These are phyloP conservation scores for Pezicula rhizophila DNA, from an alignment of 2,329 filamentous ascomycete species.

Conservation along the genomic window DNA sequence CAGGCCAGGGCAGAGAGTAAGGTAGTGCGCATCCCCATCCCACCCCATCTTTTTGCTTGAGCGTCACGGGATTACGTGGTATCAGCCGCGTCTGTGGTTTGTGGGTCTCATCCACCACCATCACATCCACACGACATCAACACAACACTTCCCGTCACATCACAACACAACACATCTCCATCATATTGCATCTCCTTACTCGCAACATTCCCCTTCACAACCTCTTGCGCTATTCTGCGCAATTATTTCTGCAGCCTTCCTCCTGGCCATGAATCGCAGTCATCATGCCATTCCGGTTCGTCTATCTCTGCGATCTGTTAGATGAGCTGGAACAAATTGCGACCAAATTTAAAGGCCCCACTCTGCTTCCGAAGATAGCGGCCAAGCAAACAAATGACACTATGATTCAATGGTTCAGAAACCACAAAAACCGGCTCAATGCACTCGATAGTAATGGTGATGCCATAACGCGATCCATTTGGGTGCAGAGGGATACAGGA, in stretches of 20 bases:
- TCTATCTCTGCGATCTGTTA: slow-evolving; percentile 67
- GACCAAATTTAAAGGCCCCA: slow-evolving; percentile 28
- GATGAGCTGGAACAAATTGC: slow-evolving; percentile 54
- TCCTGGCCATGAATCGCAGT: slow-evolving; percentile 1
- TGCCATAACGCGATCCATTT: slow-evolving; percentile 67
- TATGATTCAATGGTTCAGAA: slow-evolving; percentile 62
- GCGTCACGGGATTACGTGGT: no score
- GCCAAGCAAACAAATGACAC: slow-evolving; percentile 50
- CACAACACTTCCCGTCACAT: no score
- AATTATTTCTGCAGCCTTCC: not conserved
- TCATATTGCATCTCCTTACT: no score
- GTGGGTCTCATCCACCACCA: no score
- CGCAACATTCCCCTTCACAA: not conserved
- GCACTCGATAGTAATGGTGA: slow-evolving; percentile 48
- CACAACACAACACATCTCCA: no score
- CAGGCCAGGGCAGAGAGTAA: no score
- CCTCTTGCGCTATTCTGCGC: not conserved
- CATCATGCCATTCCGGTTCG: slow-evolving; percentile 61
- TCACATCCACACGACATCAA: no score
- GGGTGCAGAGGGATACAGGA: slow-evolving; percentile 71
- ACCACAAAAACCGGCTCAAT: slow-evolving; percentile 53
- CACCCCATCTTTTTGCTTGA: no score
- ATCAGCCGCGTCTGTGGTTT: no score
- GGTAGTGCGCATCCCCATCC: no score
- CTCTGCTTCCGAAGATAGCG: slow-evolving; percentile 27